Percentiles rank a stretch among this genome's conserved stretches.
Evolutionary conservation across 495 filamentous ascomycete species (phyloP).

Genomic region (Penicillium paradoxum): DNA sequence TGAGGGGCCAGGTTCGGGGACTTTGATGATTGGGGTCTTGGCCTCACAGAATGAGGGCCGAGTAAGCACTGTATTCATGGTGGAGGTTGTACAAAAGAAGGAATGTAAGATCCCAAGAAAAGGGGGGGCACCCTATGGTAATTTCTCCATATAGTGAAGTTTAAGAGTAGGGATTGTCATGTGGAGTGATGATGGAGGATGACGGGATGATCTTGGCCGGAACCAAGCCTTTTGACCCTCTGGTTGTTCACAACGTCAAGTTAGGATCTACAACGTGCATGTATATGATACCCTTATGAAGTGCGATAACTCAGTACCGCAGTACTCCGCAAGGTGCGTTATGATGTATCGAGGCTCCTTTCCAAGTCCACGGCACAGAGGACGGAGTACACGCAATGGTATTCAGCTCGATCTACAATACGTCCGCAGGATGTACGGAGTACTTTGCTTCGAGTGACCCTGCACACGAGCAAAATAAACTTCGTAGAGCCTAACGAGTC

Average conservation of each 20-base stretch:
- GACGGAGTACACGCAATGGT: not conserved
- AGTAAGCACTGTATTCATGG: slow-evolving; percentile 25
- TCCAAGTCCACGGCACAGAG: not conserved
- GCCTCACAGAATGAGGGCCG: slow-evolving; percentile 25
- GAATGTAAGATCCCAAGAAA: slow-evolving; percentile 4
- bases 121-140: slow-evolving; percentile 21
- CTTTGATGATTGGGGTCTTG: slow-evolving; percentile 26
- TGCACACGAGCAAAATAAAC: slow-evolving; percentile 16
- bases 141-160: slow-evolving; percentile 1
- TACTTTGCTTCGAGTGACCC: slow-evolving; percentile 6
- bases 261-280: not conserved
- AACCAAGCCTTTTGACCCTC: slow-evolving; percentile 9
- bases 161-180: slow-evolving; percentile 1
- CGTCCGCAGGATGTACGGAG: not conserved
- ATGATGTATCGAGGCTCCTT: not conserved
- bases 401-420: not conserved
- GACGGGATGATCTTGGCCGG: slow-evolving; percentile 3
- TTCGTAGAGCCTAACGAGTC: no score
- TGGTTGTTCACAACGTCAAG: not conserved
- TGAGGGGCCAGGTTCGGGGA: slow-evolving; percentile 20
- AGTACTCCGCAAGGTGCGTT: no score
- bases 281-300: not conserved
- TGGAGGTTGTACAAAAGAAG: slow-evolving; percentile 3
- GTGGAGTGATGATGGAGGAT: slow-evolving; percentile 8
- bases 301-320: not conserved